Conservation (phyloP, 2,329 filamentous ascomycete genomes). For the Thermomyces lanuginosus region DNA sequence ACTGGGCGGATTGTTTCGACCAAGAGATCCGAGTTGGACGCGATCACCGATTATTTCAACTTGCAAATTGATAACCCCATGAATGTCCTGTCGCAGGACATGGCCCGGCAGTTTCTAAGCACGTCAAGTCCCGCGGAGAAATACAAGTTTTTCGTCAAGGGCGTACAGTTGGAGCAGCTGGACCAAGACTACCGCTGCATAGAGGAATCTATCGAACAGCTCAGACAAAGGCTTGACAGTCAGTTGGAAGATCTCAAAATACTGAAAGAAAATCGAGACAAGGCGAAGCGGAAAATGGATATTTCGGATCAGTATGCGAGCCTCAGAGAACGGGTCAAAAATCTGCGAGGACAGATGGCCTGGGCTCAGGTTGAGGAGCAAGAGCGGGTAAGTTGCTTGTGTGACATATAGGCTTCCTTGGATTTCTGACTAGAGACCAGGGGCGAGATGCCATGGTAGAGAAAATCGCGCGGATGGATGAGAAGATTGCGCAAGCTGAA, state of each 20-base stretch:
- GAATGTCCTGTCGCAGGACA: constrained; percentile 89
- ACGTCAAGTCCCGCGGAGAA: constrained; percentile 67
- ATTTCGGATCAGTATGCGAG: constrained; percentile 49
- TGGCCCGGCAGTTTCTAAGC: constrained; percentile 83
- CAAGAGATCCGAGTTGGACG: constrained; percentile 74
- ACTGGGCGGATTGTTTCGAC: constrained; percentile 56
- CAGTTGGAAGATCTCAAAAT: constrained; percentile 47
- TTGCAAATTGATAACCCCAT: constrained; percentile 94
- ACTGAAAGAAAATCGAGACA: constrained; percentile 42
- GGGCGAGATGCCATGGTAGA: constrained; percentile 21
- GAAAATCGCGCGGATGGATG: constrained; percentile 22
- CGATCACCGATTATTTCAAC: constrained; percentile 83
- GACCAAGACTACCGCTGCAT: constrained; percentile 82
- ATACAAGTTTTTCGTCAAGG: constrained; percentile 91
- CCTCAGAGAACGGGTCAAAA: constrained; percentile 44
- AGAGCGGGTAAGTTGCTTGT: constrained; percentile 36
- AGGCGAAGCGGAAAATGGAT: constrained; percentile 48
- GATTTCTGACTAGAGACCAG: constrained; percentile 10
- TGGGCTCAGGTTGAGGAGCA: constrained; percentile 75
- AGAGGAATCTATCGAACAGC: constrained; percentile 59
- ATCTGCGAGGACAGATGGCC: constrained; percentile 51
- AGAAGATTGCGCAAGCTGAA: constrained; percentile 34
- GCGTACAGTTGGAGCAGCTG: constrained; percentile 81
- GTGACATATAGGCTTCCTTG: neutral
- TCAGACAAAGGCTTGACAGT: constrained; percentile 45